Conservation (phyloP, 352 stramenopile genomes). For the Pythium monospermum region DNA sequence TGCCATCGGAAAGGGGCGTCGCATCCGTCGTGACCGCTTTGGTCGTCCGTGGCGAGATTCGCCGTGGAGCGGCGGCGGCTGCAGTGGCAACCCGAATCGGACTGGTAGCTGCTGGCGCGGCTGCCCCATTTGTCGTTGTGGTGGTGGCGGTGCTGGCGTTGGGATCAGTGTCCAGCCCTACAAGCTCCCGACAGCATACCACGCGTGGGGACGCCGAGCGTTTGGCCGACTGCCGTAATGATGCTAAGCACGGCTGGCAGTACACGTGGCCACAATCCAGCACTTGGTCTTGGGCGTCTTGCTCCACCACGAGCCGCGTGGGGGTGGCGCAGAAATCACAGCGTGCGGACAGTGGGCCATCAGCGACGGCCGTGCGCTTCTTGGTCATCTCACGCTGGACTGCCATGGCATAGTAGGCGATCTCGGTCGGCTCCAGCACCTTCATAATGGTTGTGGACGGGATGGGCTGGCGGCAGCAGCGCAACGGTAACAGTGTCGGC, state of each 20-base stretch:
- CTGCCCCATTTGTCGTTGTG: background rate
- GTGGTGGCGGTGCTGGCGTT: background rate
- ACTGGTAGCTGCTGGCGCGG: background rate
- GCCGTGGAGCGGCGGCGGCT: background rate
- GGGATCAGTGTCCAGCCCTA: too few species aligned
- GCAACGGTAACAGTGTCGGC: constrained; percentile 21
- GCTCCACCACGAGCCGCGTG: background rate
- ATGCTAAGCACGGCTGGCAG: constrained; percentile 8
- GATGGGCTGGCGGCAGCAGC: constrained; percentile 34
- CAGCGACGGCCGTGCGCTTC: background rate
- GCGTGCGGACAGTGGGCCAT: background rate
- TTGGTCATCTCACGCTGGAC: constrained; percentile 4
- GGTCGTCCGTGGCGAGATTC: background rate
- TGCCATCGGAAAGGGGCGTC: background rate
- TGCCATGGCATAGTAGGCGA: constrained; percentile 39
- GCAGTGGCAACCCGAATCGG: background rate
- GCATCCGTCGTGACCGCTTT: background rate
- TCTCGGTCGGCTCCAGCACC: constrained; percentile 31
- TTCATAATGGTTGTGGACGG: constrained; percentile 22
- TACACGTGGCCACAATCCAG: constrained; percentile 18
- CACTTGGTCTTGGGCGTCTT: background rate
- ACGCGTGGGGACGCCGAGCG: background rate
- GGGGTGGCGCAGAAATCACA: constrained; percentile 10
- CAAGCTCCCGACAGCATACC: constrained; percentile 5
- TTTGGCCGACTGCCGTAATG: background rate